A percentile compares a stretch with the other conserved stretches of the same genome.
These are phyloP conservation scores for Boletus sp. DNA, from an alignment of 768 basidiomycete species.

Conservation along the genomic window DNA sequence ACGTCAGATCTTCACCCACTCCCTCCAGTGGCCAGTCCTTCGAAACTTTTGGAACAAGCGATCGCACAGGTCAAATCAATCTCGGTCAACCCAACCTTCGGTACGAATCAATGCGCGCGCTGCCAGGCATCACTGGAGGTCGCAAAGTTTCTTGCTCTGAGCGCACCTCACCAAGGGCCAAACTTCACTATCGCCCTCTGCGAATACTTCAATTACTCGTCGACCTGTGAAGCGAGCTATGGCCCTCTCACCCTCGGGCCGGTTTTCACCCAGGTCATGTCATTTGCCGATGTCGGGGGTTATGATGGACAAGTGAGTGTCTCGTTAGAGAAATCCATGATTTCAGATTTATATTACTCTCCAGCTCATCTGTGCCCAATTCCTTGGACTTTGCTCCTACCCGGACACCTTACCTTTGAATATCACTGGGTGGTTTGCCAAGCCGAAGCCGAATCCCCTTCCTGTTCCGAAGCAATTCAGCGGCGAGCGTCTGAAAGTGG, in stretches of 20 bases:
- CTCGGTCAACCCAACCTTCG: slow-evolving; percentile 49
- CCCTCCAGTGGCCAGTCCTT: slow-evolving; percentile 51
- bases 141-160: slow-evolving; percentile 63
- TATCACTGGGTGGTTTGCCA: slow-evolving; percentile 66
- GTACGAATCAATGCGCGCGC: slow-evolving; percentile 49
- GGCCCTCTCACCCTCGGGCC: slow-evolving; percentile 50
- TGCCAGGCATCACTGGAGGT: slow-evolving; percentile 61
- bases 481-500: slow-evolving; percentile 63
- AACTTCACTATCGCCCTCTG: slow-evolving; percentile 57
- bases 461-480: slow-evolving; percentile 57
- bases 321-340: not conserved
- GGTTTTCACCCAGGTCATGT: slow-evolving; percentile 66
- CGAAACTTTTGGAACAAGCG: slow-evolving; percentile 48
- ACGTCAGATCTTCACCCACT: slow-evolving; percentile 63
- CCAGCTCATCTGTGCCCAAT: slow-evolving; percentile 59
- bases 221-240: slow-evolving; percentile 47
- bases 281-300: slow-evolving; percentile 67
- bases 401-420: slow-evolving; percentile 61
- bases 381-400: slow-evolving; percentile 52
- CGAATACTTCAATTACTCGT: slow-evolving; percentile 51
- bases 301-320: slow-evolving; percentile 64
- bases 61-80: slow-evolving; percentile 57
- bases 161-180: slow-evolving; percentile 59
- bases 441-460: slow-evolving; percentile 69
- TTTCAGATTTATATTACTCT: not conserved